Evolutionary conservation across 345 rosid species (phyloP).

Genomic region (Pugionium dolabratum): DNA sequence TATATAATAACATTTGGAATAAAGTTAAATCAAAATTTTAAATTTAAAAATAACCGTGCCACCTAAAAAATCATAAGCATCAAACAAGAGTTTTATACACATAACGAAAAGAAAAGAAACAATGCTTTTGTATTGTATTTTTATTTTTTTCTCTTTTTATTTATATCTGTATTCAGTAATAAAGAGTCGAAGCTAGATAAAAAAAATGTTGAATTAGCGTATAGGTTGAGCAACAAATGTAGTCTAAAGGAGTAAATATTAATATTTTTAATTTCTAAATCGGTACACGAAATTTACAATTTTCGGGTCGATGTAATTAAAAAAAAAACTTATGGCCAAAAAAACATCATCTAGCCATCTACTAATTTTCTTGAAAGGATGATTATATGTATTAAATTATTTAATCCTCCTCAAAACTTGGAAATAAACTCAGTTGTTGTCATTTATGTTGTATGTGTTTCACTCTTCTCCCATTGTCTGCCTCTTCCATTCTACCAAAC

Average conservation of each 20-base stretch:
- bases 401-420: conserved; percentile 32
- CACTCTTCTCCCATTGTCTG: conserved; percentile 16
- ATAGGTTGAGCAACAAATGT: too few species aligned
- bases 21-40: too few species aligned
- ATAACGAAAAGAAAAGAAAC: too few species aligned
- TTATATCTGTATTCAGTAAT: too few species aligned
- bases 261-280: conserved; percentile 26
- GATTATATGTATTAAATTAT: conserved; percentile 12
- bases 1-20: too few species aligned
- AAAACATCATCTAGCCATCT: conserved; percentile 26
- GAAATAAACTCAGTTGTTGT: conserved; percentile 34
- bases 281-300: conserved; percentile 44
- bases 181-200: too few species aligned
- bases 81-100: too few species aligned
- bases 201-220: too few species aligned
- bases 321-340: conserved; percentile 10
- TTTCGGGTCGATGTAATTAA: conserved; percentile 24
- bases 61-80: too few species aligned
- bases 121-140: too few species aligned
- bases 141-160: too few species aligned
- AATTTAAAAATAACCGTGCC: too few species aligned
- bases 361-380: conserved; percentile 23
- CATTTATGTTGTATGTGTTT: conserved; percentile 2
- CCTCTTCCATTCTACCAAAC: conserved; percentile 73
- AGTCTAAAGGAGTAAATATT: conserved; percentile 6